Conservation (phyloP, 768 basidiomycete genomes). For the Suillus occidentalis region DNA sequence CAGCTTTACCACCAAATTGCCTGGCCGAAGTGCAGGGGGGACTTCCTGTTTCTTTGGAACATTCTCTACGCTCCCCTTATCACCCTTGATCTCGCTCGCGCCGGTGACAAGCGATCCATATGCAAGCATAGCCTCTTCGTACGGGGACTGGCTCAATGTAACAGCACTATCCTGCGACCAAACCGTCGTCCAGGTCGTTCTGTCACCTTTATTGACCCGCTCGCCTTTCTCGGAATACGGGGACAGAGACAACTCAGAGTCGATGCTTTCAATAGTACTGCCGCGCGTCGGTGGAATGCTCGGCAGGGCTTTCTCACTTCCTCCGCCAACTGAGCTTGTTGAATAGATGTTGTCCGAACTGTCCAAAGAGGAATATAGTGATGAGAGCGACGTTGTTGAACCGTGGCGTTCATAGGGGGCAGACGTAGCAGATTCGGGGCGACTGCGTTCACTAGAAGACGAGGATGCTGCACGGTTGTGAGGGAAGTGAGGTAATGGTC, state of each 20-base stretch:
- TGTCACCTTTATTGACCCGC: constrained; percentile 9
- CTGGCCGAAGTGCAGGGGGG: constrained; percentile 8
- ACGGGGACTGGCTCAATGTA: constrained; percentile 31
- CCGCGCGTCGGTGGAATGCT: neutral
- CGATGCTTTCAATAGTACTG: constrained; percentile 3
- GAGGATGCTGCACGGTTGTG: neutral
- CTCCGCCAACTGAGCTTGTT: constrained; percentile 1
- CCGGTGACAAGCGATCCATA: constrained; percentile 1
- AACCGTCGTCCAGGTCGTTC: constrained; percentile 18
- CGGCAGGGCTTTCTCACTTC: constrained; percentile 14
- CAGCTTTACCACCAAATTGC: constrained; percentile 3
- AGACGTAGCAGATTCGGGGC: neutral
- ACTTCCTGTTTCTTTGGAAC: constrained; percentile 2
- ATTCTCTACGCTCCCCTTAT: constrained; percentile 1
- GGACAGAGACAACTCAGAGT: neutral
- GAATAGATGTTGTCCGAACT: constrained; percentile 10
- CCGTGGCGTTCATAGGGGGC: neutral
- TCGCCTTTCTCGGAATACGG: neutral
- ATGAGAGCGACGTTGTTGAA: neutral
- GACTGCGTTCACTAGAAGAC: neutral
- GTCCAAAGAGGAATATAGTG: neutral
- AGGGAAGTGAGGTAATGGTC: constrained; percentile 14
- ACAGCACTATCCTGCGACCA: constrained; percentile 43
- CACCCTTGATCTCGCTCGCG: neutral
- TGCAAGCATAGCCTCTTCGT: constrained; percentile 11